phyloP scores from a whole-genome alignment of 164 flowering plant species.

The Cinnamomum micranthum region DNA sequence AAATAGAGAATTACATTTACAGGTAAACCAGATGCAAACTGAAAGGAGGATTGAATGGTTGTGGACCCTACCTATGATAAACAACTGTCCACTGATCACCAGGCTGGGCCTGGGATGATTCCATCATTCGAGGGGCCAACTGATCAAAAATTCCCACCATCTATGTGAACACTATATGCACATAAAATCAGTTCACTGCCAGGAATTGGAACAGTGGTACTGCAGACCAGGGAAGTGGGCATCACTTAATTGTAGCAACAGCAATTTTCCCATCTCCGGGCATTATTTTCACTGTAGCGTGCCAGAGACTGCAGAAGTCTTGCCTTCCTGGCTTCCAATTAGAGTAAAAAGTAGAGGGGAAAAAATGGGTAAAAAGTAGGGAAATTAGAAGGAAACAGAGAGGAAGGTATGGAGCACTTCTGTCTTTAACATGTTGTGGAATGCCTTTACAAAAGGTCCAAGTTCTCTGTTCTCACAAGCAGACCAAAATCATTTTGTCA shows the following conservation, averaged over 20 bases:
- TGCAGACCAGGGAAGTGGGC: neutral
- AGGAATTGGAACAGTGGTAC: neutral
- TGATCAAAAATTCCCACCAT: too few species aligned
- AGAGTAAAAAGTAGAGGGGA: conserved; percentile 14
- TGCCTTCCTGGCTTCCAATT: conserved; percentile 36
- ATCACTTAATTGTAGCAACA: neutral
- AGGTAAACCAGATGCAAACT: too few species aligned
- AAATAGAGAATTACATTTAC: too few species aligned
- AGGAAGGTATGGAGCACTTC: conserved; percentile 44
- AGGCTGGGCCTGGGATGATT: too few species aligned
- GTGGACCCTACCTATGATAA: too few species aligned
- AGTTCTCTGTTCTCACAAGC: conserved; percentile 47
- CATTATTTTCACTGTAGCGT: conserved; percentile 33
- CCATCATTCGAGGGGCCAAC: too few species aligned
- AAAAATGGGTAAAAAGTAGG: conserved; percentile 1
- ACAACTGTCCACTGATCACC: too few species aligned
- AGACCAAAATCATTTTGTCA: conserved; percentile 40
- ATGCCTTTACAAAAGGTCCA: conserved; percentile 50
- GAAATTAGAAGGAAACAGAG: conserved; percentile 1
- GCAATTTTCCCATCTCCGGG: conserved; percentile 16
- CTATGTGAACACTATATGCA: too few species aligned
- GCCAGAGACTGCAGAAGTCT: conserved; percentile 32
- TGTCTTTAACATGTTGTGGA: conserved; percentile 44
- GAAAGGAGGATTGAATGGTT: too few species aligned
- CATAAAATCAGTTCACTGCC: neutral